A percentile compares a stretch with the other conserved stretches of the same genome.
phyloP scores from a whole-genome alignment of 2,329 filamentous ascomycete genomes.

The Daldinia sp. region DNA sequence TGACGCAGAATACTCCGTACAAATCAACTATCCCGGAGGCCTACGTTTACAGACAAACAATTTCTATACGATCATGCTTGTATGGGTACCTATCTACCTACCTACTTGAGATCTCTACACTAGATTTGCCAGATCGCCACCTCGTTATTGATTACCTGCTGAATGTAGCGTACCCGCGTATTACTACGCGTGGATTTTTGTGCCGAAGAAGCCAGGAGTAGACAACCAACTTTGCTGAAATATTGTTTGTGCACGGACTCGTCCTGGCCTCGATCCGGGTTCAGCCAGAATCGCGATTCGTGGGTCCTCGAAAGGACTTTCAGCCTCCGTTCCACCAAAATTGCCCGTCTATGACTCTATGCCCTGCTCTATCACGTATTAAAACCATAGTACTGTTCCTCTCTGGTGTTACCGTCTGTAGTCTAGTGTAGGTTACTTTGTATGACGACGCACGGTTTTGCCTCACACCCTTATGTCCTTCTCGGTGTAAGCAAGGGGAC shows the following conservation, averaged over 20 bases:
- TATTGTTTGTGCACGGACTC: conserved; percentile 10
- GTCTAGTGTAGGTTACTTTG: conserved; percentile 14
- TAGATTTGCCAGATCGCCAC: conserved; percentile 9
- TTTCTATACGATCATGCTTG: background rate
- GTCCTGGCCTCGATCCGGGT: conserved; percentile 7
- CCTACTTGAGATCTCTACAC: conserved; percentile 6
- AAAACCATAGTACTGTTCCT: conserved; percentile 18
- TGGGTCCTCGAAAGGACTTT: conserved; percentile 28
- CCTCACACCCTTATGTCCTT: conserved; percentile 20
- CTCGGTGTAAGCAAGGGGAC: conserved; percentile 29
- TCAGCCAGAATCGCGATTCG: conserved; percentile 15
- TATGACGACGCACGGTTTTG: conserved; percentile 30
- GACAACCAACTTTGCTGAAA: background rate
- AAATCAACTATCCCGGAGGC: background rate
- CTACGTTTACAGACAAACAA: background rate
- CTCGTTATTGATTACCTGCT: conserved; percentile 3
- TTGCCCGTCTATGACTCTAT: conserved; percentile 8
- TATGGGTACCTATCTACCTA: background rate
- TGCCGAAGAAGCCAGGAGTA: background rate
- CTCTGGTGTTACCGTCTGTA: conserved; percentile 14
- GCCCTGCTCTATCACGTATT: background rate
- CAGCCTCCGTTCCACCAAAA: conserved; percentile 31
- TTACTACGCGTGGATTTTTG: background rate
- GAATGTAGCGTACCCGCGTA: conserved; percentile 11
- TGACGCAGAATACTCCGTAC: background rate